Evolutionary conservation across 352 stramenopile genomes (phyloP), one percentile per base, ranked within the genome.

Genomic region (Pythium grandisporangium): DNA sequence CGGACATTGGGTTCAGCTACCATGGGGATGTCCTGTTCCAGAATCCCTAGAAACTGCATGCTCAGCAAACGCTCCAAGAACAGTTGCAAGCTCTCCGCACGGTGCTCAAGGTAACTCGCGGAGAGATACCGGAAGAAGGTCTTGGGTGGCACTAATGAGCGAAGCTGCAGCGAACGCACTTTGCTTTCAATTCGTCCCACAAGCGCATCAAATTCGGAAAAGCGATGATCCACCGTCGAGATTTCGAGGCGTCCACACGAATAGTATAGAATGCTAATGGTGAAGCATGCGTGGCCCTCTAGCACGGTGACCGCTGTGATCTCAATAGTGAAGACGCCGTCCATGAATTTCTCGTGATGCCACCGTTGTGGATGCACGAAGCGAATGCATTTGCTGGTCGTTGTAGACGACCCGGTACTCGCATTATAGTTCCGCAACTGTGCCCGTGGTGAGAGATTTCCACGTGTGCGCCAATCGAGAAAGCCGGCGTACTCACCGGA

Each of bases 271-370:
- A 91, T 69, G 41, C 59, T 87, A 37, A 91, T 77, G 0, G 60
- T 61, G 53, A 71, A 91, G 19, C 58, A 70, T 3, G 72, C 77
- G 10, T 69, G 48, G 1, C 55, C 66, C 20, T 73, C 59, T 2
- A 60, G 39, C 24, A 84, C 52, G 2, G 68, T 52, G 11, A 88
- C 63, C 14, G 66, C 61, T 2, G 70, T 71, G 29, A 88, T 70
- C 45, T 88, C 72, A 14, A 86, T 66, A 0, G 78, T 88, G 46
- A 91, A 91, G 2, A 60, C 61, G 7, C 73, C 70, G 5, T 76
- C 61, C 0, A 39, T 60, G n/a, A 49, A 56, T n/a, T 55, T 56
- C 6, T 81, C 57, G 4, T 63, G 26, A 16, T 59, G 25, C 74
- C 77, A 91, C 20, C 54, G 64, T 8, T 45, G 53, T 1, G 78